phyloP scores from a whole-genome alignment of 129 eudicot species.

The Cynara cardunculus region DNA sequence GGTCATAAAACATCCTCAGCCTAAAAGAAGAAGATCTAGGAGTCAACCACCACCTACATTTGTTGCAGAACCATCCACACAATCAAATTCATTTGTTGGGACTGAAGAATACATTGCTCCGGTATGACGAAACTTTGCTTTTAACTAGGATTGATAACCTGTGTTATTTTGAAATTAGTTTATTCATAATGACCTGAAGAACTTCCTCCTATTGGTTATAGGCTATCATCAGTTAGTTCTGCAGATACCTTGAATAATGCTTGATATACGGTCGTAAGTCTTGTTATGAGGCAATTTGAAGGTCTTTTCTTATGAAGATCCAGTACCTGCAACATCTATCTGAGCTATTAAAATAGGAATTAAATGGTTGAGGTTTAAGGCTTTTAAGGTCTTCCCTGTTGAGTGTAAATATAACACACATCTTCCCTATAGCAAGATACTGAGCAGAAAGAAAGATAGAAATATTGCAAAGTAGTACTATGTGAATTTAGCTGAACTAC shows the following conservation, averaged over 20 bases:
- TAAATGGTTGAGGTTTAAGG: background rate
- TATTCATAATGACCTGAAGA: background rate
- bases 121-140: slow-evolving; percentile 33
- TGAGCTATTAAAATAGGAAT: background rate
- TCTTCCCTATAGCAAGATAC: no score
- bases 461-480: no score
- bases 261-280: background rate
- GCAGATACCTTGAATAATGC: background rate
- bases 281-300: background rate
- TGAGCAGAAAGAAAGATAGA: no score
- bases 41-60: slow-evolving; percentile 80
- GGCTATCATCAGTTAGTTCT: background rate
- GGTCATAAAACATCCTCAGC: slow-evolving; percentile 70
- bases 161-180: background rate
- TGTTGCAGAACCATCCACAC: slow-evolving; percentile 81
- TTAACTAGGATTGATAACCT: background rate
- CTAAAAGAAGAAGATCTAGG: slow-evolving; percentile 64
- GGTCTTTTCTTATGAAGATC: background rate
- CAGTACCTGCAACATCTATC: background rate
- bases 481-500: no score
- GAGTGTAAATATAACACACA: no score
- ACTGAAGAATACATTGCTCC: slow-evolving; percentile 99
- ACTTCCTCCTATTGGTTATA: background rate
- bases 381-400: no score
- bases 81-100: slow-evolving; percentile 97